Evolutionary conservation across 2,329 filamentous ascomycete genomes (phyloP).

Genomic region (Aspergillus caelatus): DNA sequence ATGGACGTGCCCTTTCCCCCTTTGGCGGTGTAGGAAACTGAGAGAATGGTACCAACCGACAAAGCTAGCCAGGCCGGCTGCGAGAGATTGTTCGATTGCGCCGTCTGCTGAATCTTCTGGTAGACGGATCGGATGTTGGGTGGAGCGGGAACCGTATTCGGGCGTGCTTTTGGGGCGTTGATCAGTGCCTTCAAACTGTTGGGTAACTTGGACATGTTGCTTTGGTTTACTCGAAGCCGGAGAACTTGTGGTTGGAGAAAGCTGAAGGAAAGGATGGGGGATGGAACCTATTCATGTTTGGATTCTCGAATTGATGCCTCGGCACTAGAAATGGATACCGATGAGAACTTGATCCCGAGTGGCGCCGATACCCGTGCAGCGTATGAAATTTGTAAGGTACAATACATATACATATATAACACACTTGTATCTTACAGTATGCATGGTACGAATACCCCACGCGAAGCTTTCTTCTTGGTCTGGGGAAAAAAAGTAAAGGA

Average conservation of each 20-base stretch:
- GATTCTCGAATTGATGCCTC: background rate
- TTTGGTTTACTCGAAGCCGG: background rate
- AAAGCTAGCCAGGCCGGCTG: slow-evolving; percentile 67
- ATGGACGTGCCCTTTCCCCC: background rate
- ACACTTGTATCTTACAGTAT: background rate
- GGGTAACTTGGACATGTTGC: slow-evolving; percentile 73
- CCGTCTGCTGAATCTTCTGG: slow-evolving; percentile 65
- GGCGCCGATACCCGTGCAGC: slow-evolving; percentile 1
- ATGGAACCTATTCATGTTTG: background rate
- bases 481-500: slow-evolving; percentile 1
- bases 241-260: background rate
- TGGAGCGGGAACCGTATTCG: slow-evolving; percentile 67
- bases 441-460: background rate
- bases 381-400: background rate
- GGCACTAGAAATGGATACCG: slow-evolving; percentile 8
- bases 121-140: slow-evolving; percentile 66
- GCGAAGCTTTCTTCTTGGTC: slow-evolving; percentile 12
- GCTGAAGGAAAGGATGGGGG: background rate
- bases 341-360: background rate
- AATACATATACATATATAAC: background rate
- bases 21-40: background rate
- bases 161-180: slow-evolving; percentile 68
- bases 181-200: slow-evolving; percentile 72
- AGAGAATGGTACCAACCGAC: slow-evolving; percentile 52
- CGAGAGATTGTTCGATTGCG: slow-evolving; percentile 64